Evolutionary conservation across 768 basidiomycete genomes (phyloP).

Genomic region (Pulveroboletus sp.): DNA sequence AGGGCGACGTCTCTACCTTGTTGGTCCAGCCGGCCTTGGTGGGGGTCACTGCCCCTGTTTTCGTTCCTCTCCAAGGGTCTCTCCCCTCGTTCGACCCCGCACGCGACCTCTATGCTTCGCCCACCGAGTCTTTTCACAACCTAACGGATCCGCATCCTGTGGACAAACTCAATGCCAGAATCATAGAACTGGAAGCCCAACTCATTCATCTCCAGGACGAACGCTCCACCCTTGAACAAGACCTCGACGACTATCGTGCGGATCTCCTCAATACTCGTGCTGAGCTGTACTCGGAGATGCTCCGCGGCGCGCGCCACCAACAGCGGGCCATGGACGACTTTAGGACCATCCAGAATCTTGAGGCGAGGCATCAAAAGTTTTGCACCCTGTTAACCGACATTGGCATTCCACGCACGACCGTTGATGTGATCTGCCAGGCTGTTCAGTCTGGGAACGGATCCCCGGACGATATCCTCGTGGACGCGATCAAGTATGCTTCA

Average conservation of each 20-base stretch:
- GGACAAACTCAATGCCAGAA: slow-evolving; percentile 4
- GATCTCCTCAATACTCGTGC: slow-evolving; percentile 29
- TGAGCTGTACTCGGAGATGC: slow-evolving; percentile 30
- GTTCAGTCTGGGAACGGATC: slow-evolving; percentile 28
- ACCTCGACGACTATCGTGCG: slow-evolving; percentile 24
- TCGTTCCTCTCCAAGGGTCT: slow-evolving; percentile 19
- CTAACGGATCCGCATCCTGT: neutral
- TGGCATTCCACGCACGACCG: slow-evolving; percentile 23
- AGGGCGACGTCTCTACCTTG: slow-evolving; percentile 34
- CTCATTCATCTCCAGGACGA: slow-evolving; percentile 12
- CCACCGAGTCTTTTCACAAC: neutral
- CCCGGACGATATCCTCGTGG: slow-evolving; percentile 40
- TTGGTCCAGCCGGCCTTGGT: neutral
- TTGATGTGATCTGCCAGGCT: slow-evolving; percentile 21
- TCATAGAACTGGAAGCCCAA: slow-evolving; percentile 13
- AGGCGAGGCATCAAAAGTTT: slow-evolving; percentile 23
- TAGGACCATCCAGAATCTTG: slow-evolving; percentile 25
- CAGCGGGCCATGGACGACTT: slow-evolving; percentile 23
- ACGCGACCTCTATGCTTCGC: slow-evolving; percentile 18
- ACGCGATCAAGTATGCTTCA: slow-evolving; percentile 42
- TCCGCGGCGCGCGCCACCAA: slow-evolving; percentile 24
- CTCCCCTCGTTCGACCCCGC: slow-evolving; percentile 25
- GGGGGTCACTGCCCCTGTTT: slow-evolving; percentile 17
- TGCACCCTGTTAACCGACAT: slow-evolving; percentile 23
- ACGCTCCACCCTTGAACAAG: slow-evolving; percentile 21